Conservation (phyloP, 768 basidiomycete species). For the Lentinula edodes region DNA sequence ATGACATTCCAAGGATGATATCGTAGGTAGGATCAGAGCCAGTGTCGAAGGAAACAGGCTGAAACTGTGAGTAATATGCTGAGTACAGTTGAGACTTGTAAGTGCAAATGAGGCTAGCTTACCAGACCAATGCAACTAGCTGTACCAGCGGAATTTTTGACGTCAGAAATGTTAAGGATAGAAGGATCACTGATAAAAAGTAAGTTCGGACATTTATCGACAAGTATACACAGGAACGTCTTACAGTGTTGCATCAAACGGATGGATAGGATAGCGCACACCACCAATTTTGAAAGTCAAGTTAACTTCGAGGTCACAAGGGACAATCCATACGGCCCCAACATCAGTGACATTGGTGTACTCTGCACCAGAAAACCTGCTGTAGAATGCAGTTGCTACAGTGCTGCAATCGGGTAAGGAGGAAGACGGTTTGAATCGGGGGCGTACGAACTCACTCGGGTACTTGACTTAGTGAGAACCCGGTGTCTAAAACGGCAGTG, state of each 20-base stretch:
- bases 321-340: slow-evolving; percentile 53
- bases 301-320: slow-evolving; percentile 60
- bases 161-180: slow-evolving; percentile 22
- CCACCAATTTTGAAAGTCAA: slow-evolving; percentile 61
- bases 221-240: slow-evolving; percentile 10
- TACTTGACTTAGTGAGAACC: slow-evolving; percentile 64
- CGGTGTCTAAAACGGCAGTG: slow-evolving; percentile 64
- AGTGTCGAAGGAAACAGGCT: slow-evolving; percentile 51
- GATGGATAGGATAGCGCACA: slow-evolving; percentile 53
- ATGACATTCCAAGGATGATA: slow-evolving; percentile 69
- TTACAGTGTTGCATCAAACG: slow-evolving; percentile 56
- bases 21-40: slow-evolving; percentile 43
- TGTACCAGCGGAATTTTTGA: slow-evolving; percentile 27
- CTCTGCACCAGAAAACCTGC: slow-evolving; percentile 46
- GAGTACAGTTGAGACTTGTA: background rate
- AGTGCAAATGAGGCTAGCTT: slow-evolving; percentile 9
- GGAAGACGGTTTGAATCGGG: slow-evolving; percentile 11
- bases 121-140: slow-evolving; percentile 36
- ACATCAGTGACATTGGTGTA: slow-evolving; percentile 30
- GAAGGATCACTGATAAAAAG: slow-evolving; percentile 22
- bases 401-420: slow-evolving; percentile 20
- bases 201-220: background rate
- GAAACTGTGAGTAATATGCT: slow-evolving; percentile 42
- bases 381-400: slow-evolving; percentile 59
- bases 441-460: slow-evolving; percentile 31